Evolutionary conservation across 805 yeast species (phyloP), one percentile per base, ranked within the genome.

Genomic region (Naumovozyma baii): DNA sequence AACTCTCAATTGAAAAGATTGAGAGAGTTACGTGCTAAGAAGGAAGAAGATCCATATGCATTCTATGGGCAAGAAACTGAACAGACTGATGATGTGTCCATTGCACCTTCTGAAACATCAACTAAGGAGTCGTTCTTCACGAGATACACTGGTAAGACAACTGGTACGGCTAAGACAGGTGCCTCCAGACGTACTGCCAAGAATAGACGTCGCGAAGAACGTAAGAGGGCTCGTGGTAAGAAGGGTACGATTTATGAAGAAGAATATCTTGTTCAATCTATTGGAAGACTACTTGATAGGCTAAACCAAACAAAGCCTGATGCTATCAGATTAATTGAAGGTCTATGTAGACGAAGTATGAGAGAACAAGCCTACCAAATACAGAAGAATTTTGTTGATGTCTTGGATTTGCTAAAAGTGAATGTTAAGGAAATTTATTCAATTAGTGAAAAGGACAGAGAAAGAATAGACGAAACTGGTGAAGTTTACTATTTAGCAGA

Each of bases 221-320:
- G 98, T 53, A 92, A 92, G 66, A 74, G 78, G 44, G 99, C 98
- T 2, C 77, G 95, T 52, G 99, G 99, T 44, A 86, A 94, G 68
- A 92, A 92, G 66, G 97, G 97, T 35, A 90, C 96, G 5, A 83
- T 92, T 16, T 92, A 92, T 55, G 99, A 92, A 61, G 98, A 92
- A 59, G 97, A 92, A 59, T 92, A 92, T 60, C 73, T 92, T 41
- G 80, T 92, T 36, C 77, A 76, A 50, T 88, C 96, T 3, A 78
- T 85, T 42, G 92, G 95, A 3, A 77, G 99, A 57, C 70, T 92
- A 57, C 63, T 86, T 26, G 96, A 86, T 40, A 75, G 98, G 50
- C 63, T 92, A 42, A 73, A 76, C 34, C 78, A 74, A 48, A 82
- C 95, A 0, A 73, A 75, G 48, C 68, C 76, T 0, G 98, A 92